phyloP scores from a whole-genome alignment of 2,329 filamentous ascomycete species.

The Fusarium nematophilum region DNA sequence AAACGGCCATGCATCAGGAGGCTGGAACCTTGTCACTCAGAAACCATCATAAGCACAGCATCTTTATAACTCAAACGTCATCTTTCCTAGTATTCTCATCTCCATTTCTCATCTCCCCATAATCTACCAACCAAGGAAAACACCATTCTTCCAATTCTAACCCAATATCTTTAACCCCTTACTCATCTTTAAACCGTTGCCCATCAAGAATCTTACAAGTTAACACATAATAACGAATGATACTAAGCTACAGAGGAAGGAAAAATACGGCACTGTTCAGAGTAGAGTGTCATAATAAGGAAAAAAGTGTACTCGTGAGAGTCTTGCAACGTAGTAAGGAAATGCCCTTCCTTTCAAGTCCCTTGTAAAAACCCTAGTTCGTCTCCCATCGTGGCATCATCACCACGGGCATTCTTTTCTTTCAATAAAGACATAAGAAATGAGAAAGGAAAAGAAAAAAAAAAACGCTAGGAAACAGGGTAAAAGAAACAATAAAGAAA shows the following conservation, averaged over 20 bases:
- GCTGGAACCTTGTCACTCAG: slow-evolving; percentile 1
- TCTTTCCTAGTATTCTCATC: slow-evolving; percentile 13
- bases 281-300: slow-evolving; percentile 30
- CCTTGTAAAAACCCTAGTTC: background rate
- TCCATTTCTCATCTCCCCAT: background rate
- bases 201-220: too few species aligned
- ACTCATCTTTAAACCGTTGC: too few species aligned
- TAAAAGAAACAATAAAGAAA: background rate
- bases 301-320: slow-evolving; percentile 28
- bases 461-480: slow-evolving; percentile 3
- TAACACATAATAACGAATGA: slow-evolving; percentile 33
- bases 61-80: too few species aligned
- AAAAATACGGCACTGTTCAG: slow-evolving; percentile 3
- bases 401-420: slow-evolving; percentile 6
- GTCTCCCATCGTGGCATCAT: slow-evolving; percentile 2
- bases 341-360: slow-evolving; percentile 3
- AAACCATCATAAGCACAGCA: background rate
- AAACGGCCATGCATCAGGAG: slow-evolving; percentile 1
- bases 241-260: slow-evolving; percentile 11
- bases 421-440: background rate
- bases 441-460: background rate
- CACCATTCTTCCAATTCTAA: slow-evolving; percentile 1
- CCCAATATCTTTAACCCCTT: slow-evolving; percentile 1
- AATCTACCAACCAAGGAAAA: background rate
- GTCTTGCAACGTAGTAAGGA: slow-evolving; percentile 15